Evolutionary conservation across 257 asterid genomes (phyloP).

Genomic region (Nicotiana noctiflora): DNA sequence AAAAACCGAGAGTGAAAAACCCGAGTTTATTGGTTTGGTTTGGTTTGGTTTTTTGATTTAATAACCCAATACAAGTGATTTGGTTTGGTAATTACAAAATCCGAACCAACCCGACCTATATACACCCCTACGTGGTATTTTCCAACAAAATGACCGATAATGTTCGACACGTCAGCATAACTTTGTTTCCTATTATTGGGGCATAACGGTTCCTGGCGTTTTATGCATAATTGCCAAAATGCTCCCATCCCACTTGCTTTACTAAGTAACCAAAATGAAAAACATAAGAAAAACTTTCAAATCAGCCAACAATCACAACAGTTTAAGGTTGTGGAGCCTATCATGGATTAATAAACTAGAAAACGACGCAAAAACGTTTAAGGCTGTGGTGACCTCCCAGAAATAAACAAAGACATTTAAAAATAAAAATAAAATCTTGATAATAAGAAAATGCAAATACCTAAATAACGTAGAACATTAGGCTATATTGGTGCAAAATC

Average conservation of each 20-base stretch:
- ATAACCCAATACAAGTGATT: no score
- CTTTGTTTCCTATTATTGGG: neutral
- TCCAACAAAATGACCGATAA: neutral
- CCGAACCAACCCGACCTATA: no score
- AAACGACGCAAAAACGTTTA: conserved; percentile 1
- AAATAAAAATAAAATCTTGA: neutral
- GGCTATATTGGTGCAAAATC: neutral
- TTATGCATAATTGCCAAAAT: neutral
- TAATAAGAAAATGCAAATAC: neutral
- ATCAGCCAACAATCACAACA: conserved; percentile 15
- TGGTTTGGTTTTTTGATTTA: no score
- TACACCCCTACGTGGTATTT: no score
- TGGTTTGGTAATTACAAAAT: no score
- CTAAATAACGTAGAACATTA: neutral
- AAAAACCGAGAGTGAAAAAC: no score
- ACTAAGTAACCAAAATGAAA: neutral
- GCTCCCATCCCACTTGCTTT: conserved; percentile 13
- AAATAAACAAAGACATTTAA: neutral
- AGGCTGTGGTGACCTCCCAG: neutral
- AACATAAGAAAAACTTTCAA: neutral
- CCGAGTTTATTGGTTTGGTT: no score
- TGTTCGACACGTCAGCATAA: neutral
- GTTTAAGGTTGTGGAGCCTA: neutral
- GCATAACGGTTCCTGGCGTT: neutral
- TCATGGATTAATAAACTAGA: neutral